These are phyloP conservation scores for Suillus brevipes DNA, from an alignment of 768 basidiomycete species.

Conservation along the genomic window DNA sequence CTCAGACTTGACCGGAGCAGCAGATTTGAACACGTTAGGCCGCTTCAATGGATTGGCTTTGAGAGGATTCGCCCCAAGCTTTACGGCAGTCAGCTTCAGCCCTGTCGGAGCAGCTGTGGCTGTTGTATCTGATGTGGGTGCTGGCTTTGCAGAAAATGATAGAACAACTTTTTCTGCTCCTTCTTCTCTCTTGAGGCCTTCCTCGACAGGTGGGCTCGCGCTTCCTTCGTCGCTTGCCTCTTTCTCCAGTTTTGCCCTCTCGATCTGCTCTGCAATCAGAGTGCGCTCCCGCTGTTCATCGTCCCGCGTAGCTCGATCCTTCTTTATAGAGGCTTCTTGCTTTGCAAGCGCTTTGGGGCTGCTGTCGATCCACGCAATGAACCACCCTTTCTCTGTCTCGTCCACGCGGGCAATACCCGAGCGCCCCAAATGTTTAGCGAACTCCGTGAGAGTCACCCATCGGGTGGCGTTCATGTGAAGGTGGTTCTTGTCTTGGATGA, in stretches of 20 bases:
- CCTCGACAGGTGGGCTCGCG: conserved; percentile 44
- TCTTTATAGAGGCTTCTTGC: conserved; percentile 84
- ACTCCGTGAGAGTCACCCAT: conserved; percentile 98
- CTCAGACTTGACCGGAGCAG: conserved; percentile 34
- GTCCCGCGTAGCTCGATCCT: conserved; percentile 86
- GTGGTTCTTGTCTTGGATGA: conserved; percentile 91
- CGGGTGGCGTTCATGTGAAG: conserved; percentile 98
- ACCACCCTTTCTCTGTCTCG: conserved; percentile 99
- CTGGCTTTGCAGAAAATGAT: conserved; percentile 62
- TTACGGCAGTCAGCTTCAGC: conserved; percentile 60
- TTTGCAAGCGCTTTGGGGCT: conserved; percentile 93
- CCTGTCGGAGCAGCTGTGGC: conserved; percentile 37
- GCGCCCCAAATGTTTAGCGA: conserved; percentile 85
- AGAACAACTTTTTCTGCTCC: conserved; percentile 72
- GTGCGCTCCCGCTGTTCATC: conserved; percentile 94
- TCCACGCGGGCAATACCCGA: conserved; percentile 88
- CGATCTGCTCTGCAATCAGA: conserved; percentile 91
- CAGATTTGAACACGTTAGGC: conserved; percentile 70
- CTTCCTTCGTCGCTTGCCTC: conserved; percentile 36
- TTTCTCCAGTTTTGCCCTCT: conserved; percentile 66
- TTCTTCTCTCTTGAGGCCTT: conserved; percentile 73
- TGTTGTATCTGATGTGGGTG: conserved; percentile 26
- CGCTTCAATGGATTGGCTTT: conserved; percentile 73
- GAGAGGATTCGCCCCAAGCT: conserved; percentile 50
- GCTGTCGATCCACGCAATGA: conserved; percentile 96